These are phyloP conservation scores for Aspergillus tamarii DNA, from an alignment of 2,329 filamentous ascomycete genomes.

Conservation along the genomic window DNA sequence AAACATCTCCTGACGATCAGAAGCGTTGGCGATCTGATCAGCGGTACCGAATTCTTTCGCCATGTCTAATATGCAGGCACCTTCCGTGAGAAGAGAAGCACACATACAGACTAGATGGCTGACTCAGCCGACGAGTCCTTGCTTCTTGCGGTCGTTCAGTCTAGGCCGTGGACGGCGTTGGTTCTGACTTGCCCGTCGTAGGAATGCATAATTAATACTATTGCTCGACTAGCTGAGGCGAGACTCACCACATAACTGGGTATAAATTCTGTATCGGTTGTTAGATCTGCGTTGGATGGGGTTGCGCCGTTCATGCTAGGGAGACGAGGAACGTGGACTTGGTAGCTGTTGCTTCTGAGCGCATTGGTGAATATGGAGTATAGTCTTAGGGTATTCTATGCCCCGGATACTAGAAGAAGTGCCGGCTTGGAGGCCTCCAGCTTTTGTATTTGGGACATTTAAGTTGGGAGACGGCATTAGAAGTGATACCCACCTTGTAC, in stretches of 20 bases:
- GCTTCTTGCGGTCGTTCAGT: not conserved
- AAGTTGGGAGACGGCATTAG: not conserved
- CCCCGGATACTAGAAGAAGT: constrained; percentile 2
- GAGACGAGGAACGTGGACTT: constrained; percentile 12
- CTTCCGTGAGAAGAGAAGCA: not conserved
- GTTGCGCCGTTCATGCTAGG: constrained; percentile 12
- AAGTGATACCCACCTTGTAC: too few relatives aligned
- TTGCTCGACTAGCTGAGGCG: not conserved
- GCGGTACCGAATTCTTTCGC: not conserved
- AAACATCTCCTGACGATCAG: not conserved
- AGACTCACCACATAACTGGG: constrained; percentile 7
- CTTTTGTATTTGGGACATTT: not conserved
- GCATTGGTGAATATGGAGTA: constrained; percentile 5
- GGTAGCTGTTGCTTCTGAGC: constrained; percentile 3
- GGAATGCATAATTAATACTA: constrained; percentile 16
- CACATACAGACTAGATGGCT: not conserved
- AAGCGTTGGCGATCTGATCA: not conserved
- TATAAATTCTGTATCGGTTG: constrained; percentile 4
- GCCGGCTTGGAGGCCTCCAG: not conserved
- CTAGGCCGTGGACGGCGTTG: constrained; percentile 9
- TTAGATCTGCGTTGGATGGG: constrained; percentile 13
- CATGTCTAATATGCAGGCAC: not conserved
- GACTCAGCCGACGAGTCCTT: not conserved
- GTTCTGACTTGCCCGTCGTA: constrained; percentile 17
- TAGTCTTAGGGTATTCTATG: constrained; percentile 8